Conservation (phyloP, 1,139 yeast genomes). For the Meyerozyma athensensis region DNA sequence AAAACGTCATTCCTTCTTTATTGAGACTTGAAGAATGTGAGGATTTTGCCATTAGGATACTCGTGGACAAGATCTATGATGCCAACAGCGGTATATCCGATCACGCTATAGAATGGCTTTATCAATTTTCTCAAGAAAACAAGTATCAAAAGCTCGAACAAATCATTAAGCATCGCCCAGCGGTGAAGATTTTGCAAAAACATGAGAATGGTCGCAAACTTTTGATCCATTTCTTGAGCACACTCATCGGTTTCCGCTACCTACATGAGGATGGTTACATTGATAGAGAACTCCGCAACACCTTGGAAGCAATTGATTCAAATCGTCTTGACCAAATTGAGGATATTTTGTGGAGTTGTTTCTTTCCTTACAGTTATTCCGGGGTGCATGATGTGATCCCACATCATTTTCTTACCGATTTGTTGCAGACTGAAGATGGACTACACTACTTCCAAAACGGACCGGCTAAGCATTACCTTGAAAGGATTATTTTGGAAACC, state of each 20-base stretch:
- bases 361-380: slow-evolving; percentile 22
- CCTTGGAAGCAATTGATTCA: slow-evolving; percentile 21
- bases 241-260: slow-evolving; percentile 33
- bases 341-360: slow-evolving; percentile 15
- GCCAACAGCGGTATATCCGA: slow-evolving; percentile 52
- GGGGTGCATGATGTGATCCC: slow-evolving; percentile 32
- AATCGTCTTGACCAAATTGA: slow-evolving; percentile 24
- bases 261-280: slow-evolving; percentile 32
- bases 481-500: slow-evolving; percentile 15
- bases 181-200: slow-evolving; percentile 23
- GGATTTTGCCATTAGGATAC: slow-evolving; percentile 38
- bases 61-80: slow-evolving; percentile 72
- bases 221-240: slow-evolving; percentile 25
- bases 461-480: slow-evolving; percentile 23
- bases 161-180: slow-evolving; percentile 26
- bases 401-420: slow-evolving; percentile 71
- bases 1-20: slow-evolving; percentile 44
- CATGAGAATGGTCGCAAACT: slow-evolving; percentile 24
- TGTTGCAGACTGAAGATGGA: slow-evolving; percentile 82
- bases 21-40: slow-evolving; percentile 29
- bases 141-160: slow-evolving; percentile 8
- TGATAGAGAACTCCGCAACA: slow-evolving; percentile 26
- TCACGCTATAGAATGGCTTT: slow-evolving; percentile 31
- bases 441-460: slow-evolving; percentile 33
- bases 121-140: slow-evolving; percentile 12